A percentile compares a stretch with the other conserved stretches of the same genome.
Conservation (phyloP, 2,329 filamentous ascomycete species). For the Phyllosticta capitalensis region DNA sequence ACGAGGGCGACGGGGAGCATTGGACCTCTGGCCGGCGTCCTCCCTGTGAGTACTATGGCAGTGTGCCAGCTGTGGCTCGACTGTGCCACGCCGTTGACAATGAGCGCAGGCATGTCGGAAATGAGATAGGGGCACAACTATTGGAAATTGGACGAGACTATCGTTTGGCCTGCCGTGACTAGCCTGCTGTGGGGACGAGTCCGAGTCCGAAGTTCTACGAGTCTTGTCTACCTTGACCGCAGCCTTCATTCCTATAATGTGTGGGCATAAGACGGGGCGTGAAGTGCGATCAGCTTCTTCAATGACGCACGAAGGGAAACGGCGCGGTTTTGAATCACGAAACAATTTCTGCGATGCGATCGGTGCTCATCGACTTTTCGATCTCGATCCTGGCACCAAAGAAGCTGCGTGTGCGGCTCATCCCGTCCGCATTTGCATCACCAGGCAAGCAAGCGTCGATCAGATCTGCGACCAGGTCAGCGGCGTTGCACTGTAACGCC, state of each 20-base stretch:
- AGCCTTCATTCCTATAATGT: not conserved
- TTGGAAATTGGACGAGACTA: not conserved
- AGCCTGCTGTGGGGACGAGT: not conserved
- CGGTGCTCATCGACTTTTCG: not conserved
- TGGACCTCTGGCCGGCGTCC: no score
- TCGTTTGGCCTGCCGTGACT: not conserved
- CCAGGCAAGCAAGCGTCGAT: not conserved
- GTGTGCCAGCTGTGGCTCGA: no score
- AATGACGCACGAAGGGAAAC: not conserved
- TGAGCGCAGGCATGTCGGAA: no score
- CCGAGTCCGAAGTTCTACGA: not conserved
- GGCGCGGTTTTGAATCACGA: not conserved
- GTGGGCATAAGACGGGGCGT: not conserved
- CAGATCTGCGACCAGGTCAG: not conserved
- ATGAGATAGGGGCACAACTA: no score
- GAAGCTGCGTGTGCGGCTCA: not conserved
- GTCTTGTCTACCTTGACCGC: not conserved
- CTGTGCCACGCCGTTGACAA: no score
- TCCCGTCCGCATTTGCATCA: not conserved
- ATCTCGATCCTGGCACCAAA: not conserved
- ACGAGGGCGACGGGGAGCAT: no score
- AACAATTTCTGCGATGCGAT: not conserved
- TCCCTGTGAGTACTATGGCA: no score
- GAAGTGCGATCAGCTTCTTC: not conserved
- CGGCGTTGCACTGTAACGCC: not conserved